Evolutionary conservation across 768 basidiomycete species (phyloP).

Genomic region (Calocera cornea): DNA sequence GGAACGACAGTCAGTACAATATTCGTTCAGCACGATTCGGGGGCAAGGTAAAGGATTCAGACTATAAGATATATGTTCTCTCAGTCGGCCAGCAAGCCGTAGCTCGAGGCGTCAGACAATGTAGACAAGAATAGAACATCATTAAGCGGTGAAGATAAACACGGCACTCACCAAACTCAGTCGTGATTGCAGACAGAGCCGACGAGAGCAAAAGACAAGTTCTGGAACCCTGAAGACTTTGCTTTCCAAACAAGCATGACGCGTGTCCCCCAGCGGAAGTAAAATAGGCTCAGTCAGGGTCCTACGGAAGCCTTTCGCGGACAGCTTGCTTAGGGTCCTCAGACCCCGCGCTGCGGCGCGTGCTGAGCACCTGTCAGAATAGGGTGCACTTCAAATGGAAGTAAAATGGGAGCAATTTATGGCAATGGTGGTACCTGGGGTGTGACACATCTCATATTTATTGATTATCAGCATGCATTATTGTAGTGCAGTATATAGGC

Average conservation of each 20-base stretch:
- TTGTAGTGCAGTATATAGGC: too few species aligned
- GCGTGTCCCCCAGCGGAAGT: neutral
- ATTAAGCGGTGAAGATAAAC: neutral
- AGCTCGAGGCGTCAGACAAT: slow-evolving; percentile 1
- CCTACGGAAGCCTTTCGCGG: too few species aligned
- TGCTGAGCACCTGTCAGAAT: too few species aligned
- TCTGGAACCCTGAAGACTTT: slow-evolving; percentile 5
- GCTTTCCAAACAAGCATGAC: neutral
- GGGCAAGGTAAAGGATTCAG: neutral
- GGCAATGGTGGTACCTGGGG: too few species aligned
- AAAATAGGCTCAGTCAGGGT: neutral
- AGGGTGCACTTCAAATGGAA: too few species aligned
- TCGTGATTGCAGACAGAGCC: neutral
- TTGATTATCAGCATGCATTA: too few species aligned
- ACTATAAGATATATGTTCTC: neutral
- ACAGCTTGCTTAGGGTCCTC: too few species aligned
- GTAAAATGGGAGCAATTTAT: too few species aligned
- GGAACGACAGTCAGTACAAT: too few species aligned
- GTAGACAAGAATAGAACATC: slow-evolving; percentile 5
- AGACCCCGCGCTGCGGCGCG: too few species aligned
- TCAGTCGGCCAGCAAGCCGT: neutral
- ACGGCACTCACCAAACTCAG: neutral
- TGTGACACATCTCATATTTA: too few species aligned
- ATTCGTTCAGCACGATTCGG: too few species aligned
- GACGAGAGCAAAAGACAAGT: neutral